These are phyloP conservation scores for Globisporangium iwayamae DNA, from an alignment of 352 stramenopile genomes.

Conservation along the genomic window DNA sequence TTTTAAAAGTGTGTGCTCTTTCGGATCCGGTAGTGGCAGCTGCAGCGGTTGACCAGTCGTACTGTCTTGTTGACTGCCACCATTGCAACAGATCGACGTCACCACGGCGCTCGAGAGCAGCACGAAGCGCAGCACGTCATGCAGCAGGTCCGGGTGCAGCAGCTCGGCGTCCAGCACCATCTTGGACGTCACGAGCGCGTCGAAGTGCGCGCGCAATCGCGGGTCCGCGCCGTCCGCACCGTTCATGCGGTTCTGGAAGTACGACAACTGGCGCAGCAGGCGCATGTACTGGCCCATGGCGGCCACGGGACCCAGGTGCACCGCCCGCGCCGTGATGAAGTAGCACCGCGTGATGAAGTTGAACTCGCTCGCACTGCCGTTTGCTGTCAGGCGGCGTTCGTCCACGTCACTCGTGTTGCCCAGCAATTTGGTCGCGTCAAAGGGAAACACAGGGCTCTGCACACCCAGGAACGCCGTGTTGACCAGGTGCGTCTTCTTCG, in stretches of 20 bases:
- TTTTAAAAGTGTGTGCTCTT: conserved; percentile 43
- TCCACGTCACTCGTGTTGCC: conserved; percentile 20
- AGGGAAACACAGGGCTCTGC: conserved; percentile 58
- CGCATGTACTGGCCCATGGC: conserved; percentile 82
- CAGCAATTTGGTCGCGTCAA: conserved; percentile 59
- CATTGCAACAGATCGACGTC: conserved; percentile 44
- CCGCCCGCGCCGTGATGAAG: conserved; percentile 90
- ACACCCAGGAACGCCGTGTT: conserved; percentile 49
- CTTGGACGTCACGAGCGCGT: conserved; percentile 62
- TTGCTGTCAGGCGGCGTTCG: conserved; percentile 19
- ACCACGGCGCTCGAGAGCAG: conserved; percentile 63
- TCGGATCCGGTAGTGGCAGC: conserved; percentile 30
- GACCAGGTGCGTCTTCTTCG: conserved; percentile 74
- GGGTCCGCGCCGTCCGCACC: conserved; percentile 46
- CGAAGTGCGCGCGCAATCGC: conserved; percentile 70
- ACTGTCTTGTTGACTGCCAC: conserved; percentile 1
- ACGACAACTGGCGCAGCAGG: conserved; percentile 88
- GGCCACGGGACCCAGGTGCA: conserved; percentile 91
- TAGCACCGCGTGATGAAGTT: conserved; percentile 97
- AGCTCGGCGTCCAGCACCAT: conserved; percentile 81
- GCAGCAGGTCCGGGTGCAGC: conserved; percentile 70
- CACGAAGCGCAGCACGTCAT: conserved; percentile 73
- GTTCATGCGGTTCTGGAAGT: conserved; percentile 84
- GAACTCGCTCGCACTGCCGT: conserved; percentile 50
- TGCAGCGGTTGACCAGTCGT: conserved; percentile 22